Percentiles rank a stretch among this genome's conserved stretches.
Conservation (phyloP, 345 rosid genomes). For the Reutealis trisperma region DNA sequence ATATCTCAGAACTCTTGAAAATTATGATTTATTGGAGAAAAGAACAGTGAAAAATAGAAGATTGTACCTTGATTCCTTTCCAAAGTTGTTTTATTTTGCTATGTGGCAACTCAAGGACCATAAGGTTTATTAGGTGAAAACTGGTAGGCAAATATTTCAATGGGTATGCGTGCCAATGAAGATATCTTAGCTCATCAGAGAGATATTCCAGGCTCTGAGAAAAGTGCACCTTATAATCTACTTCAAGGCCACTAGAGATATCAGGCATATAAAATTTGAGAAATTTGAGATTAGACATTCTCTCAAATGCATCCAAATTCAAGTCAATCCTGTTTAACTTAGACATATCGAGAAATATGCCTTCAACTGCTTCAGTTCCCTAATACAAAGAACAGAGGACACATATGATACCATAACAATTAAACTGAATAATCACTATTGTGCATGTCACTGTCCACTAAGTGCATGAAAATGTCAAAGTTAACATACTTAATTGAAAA, state of each 20-base stretch:
- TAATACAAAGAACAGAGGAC: not conserved
- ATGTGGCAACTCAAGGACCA: not conserved
- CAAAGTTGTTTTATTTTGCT: not conserved
- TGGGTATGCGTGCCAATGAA: constrained; percentile 3
- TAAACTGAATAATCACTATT: too few relatives aligned
- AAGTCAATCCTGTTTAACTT: not conserved
- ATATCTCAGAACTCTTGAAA: not conserved
- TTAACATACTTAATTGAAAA: not conserved
- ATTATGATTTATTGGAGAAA: not conserved
- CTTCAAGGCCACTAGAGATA: too few relatives aligned
- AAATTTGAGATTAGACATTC: constrained; percentile 9
- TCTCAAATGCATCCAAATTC: not conserved
- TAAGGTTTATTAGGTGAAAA: not conserved
- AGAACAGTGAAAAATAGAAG: not conserved
- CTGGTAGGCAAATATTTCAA: not conserved
- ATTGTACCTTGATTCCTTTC: not conserved
- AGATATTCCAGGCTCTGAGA: constrained; percentile 9
- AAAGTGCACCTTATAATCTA: constrained; percentile 1
- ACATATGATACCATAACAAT: not conserved
- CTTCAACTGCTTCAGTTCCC: constrained; percentile 24
- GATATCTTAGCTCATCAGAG: not conserved
- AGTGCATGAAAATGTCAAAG: not conserved
- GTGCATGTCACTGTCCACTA: too few relatives aligned
- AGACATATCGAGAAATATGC: constrained; percentile 17
- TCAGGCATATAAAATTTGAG: constrained; percentile 1